Evolutionary conservation across 192 early-diverging fungal species (phyloP).

Genomic region (Nowakowskiella sp.): DNA sequence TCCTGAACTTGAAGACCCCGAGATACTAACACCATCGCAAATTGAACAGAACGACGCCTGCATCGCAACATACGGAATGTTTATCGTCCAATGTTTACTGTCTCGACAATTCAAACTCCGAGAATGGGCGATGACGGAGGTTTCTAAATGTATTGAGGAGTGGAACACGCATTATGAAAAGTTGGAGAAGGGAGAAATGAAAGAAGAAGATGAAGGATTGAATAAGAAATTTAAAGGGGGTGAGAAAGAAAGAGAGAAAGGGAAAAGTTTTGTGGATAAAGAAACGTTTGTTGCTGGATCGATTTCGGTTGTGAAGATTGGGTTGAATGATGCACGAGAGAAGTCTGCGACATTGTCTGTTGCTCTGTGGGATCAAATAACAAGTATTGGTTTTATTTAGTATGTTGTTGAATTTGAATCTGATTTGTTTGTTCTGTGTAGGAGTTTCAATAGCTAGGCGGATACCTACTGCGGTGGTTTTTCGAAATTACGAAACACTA

Average conservation of each 20-base stretch:
- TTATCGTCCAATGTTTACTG: conserved; percentile 39
- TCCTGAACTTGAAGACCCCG: conserved; percentile 18
- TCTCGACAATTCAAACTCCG: conserved; percentile 42
- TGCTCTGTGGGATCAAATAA: conserved; percentile 42
- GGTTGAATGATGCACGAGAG: conserved; percentile 47
- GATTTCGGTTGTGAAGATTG: conserved; percentile 39
- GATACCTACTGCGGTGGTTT: conserved; percentile 33
- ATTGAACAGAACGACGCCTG: conserved; percentile 17
- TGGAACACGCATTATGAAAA: conserved; percentile 6
- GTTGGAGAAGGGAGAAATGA: conserved; percentile 4
- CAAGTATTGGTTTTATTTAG: conserved; percentile 18
- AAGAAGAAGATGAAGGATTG: neutral
- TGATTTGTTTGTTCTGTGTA: conserved; percentile 6
- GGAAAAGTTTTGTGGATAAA: conserved; percentile 21
- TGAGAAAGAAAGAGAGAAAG: conserved; percentile 8
- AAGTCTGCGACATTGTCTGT: conserved; percentile 37
- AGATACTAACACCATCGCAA: conserved; percentile 20
- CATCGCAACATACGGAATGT: conserved; percentile 41
- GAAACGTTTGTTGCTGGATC: conserved; percentile 38
- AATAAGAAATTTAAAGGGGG: neutral
- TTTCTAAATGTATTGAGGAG: conserved; percentile 29
- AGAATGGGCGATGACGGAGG: conserved; percentile 45
- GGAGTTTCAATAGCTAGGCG: conserved; percentile 41
- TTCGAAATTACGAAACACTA: conserved; percentile 37
- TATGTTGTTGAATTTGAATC: neutral